Evolutionary conservation across 2,329 filamentous ascomycete genomes (phyloP).

Genomic region (Exserohilum turcica): DNA sequence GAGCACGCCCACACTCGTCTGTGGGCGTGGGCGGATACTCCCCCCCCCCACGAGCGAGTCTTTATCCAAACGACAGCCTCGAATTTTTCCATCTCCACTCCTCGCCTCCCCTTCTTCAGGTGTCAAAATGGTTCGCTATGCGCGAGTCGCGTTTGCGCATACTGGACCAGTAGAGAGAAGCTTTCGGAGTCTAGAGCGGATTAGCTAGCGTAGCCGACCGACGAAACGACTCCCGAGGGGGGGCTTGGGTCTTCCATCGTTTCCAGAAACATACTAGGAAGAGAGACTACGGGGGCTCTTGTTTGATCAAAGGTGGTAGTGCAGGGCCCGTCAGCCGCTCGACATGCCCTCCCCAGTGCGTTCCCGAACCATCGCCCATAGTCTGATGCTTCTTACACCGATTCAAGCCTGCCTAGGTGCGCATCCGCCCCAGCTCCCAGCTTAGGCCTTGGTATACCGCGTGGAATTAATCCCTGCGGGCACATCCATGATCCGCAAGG

Average conservation of each 20-base stretch:
- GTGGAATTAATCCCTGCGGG: constrained; percentile 10
- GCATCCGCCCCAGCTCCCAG: constrained; percentile 5
- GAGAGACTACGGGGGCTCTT: constrained; percentile 6
- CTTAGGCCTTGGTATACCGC: not conserved
- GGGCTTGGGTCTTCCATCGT: constrained; percentile 2
- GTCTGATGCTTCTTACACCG: constrained; percentile 11
- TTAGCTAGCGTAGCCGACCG: not conserved
- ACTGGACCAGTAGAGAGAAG: not conserved
- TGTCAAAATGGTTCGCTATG: not conserved
- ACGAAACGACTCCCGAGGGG: constrained; percentile 1
- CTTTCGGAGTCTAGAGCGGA: not conserved
- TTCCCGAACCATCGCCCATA: constrained; percentile 12
- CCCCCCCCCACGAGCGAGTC: no score
- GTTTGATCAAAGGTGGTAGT: not conserved
- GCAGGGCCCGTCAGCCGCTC: constrained; percentile 10
- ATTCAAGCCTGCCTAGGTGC: constrained; percentile 4
- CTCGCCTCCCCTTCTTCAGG: no score
- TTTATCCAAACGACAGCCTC: no score
- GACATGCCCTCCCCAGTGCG: constrained; percentile 16
- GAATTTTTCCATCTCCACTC: no score
- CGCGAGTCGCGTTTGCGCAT: not conserved
- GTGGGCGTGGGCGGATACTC: no score
- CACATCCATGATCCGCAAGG: constrained; percentile 16
- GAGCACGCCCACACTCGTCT: not conserved
- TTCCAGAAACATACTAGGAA: constrained; percentile 13